phyloP scores from a whole-genome alignment of 805 yeast genomes.

The Jamesozyma hellenica region DNA sequence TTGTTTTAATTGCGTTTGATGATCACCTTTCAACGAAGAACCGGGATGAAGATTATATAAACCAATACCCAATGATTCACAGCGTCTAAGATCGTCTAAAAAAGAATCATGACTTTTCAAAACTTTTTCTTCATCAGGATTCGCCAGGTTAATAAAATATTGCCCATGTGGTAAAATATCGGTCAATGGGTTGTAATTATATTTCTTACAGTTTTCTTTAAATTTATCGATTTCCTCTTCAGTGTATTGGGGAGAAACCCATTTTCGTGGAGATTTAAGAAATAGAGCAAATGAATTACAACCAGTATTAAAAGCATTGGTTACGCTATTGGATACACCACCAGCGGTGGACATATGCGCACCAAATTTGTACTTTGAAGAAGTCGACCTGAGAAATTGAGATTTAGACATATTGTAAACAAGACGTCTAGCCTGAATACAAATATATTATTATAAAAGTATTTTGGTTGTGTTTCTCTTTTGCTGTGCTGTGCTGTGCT shows the following conservation, averaged over 20 bases:
- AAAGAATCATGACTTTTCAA: conserved; percentile 67
- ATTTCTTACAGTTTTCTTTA: conserved; percentile 47
- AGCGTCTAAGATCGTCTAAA: conserved; percentile 75
- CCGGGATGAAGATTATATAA: conserved; percentile 92
- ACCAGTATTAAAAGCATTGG: conserved; percentile 45
- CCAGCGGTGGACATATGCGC: conserved; percentile 84
- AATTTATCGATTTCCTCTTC: conserved; percentile 61
- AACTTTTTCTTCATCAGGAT: conserved; percentile 75
- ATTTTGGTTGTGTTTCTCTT: too few relatives aligned
- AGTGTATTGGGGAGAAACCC: conserved; percentile 75
- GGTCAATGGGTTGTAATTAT: conserved; percentile 60
- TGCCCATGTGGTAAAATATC: conserved; percentile 93
- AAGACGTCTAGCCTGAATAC: too few relatives aligned
- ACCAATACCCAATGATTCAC: conserved; percentile 79
- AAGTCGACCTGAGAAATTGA: conserved; percentile 35
- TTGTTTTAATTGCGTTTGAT: conserved; percentile 49
- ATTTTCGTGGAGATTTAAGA: conserved; percentile 78
- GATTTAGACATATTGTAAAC: background rate
- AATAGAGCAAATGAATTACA: conserved; percentile 81
- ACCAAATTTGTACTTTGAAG: conserved; percentile 55
- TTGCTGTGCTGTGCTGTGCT: too few relatives aligned
- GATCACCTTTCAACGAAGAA: conserved; percentile 67
- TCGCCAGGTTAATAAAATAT: conserved; percentile 84
- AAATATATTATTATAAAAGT: too few relatives aligned
- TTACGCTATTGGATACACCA: conserved; percentile 62